These are phyloP conservation scores for Telopea speciosissima DNA, from an alignment of 177 flowering plant species.

Conservation along the genomic window DNA sequence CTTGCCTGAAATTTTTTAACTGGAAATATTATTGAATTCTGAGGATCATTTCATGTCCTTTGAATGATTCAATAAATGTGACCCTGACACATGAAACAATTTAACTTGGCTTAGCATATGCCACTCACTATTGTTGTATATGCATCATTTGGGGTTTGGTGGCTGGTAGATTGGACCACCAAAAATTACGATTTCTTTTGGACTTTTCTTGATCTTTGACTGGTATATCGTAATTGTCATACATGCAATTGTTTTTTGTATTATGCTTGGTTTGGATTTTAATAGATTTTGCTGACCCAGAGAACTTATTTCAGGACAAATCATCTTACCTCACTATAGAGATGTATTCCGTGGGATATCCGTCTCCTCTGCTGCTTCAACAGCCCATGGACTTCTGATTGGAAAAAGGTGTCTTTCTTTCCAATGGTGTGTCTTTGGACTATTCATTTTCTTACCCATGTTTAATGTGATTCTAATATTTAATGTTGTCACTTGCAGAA, in stretches of 20 bases:
- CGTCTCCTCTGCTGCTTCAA: constrained; percentile 28
- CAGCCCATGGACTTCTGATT: constrained; percentile 60
- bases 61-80: neutral
- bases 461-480: neutral
- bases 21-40: too few relatives aligned
- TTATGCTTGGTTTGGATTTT: neutral
- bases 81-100: neutral
- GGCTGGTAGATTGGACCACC: neutral
- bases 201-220: neutral
- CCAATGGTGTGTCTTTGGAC: neutral
- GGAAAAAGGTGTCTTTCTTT: constrained; percentile 54
- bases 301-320: constrained; percentile 48
- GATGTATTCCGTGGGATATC: constrained; percentile 43
- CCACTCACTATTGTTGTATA: neutral
- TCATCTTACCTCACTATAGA: constrained; percentile 57
- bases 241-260: neutral
- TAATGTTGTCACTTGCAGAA: constrained; percentile 30
- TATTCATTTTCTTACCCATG: neutral
- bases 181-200: neutral
- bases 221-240: too few relatives aligned
- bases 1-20: neutral
- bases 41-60: neutral
- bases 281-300: constrained; percentile 3
- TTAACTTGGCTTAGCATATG: neutral
- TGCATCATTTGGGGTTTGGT: neutral